Evolutionary conservation across 352 stramenopile genomes (phyloP).

Genomic region (Aphanomyces stellatus): DNA sequence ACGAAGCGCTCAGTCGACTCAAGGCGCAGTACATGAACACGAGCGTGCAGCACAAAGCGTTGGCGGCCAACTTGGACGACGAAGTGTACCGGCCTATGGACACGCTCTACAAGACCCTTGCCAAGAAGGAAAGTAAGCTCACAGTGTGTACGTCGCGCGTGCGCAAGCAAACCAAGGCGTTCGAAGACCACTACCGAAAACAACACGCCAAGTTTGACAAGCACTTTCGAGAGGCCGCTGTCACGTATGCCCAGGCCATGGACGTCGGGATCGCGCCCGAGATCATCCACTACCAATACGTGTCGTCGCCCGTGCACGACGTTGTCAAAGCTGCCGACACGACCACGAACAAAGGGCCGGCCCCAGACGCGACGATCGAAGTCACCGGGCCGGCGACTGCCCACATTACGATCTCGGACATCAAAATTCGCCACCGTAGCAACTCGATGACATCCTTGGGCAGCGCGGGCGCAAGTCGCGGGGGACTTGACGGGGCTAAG

Average conservation of each 20-base stretch:
- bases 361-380: not conserved
- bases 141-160: slow-evolving; percentile 44
- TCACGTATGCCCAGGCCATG: slow-evolving; percentile 57
- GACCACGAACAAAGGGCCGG: slow-evolving; percentile 4
- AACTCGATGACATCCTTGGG: not conserved
- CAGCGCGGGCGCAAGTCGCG: no score
- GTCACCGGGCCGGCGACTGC: not conserved
- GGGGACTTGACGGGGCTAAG: slow-evolving; percentile 33
- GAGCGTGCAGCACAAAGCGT: slow-evolving; percentile 62
- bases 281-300: slow-evolving; percentile 58
- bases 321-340: slow-evolving; percentile 31
- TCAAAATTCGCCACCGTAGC: not conserved
- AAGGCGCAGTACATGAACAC: slow-evolving; percentile 73
- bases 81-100: slow-evolving; percentile 69
- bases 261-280: slow-evolving; percentile 65
- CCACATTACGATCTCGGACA: not conserved
- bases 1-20: slow-evolving; percentile 41
- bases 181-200: slow-evolving; percentile 68
- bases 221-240: slow-evolving; percentile 51
- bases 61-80: slow-evolving; percentile 67
- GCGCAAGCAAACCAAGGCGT: slow-evolving; percentile 68
- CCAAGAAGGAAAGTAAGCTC: slow-evolving; percentile 45
- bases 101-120: slow-evolving; percentile 40
- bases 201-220: slow-evolving; percentile 64
- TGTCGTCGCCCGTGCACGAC: slow-evolving; percentile 14